Conservation (phyloP, 2,329 filamentous ascomycete species). For the Aspergillus melleus region DNA sequence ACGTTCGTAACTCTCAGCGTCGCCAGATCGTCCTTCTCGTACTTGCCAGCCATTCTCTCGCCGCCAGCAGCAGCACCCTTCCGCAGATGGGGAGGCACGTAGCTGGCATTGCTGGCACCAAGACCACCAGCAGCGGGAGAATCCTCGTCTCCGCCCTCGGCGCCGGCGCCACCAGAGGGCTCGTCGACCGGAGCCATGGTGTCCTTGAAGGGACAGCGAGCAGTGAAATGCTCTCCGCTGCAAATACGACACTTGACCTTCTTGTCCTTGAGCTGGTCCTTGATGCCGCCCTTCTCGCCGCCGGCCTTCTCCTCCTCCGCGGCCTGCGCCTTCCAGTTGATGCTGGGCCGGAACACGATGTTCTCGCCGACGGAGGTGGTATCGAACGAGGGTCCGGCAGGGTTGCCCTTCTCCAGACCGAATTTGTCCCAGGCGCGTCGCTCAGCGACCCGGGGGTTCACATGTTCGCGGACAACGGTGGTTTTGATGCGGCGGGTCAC, state of each 20-base stretch:
- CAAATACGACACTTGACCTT: slow-evolving; percentile 99
- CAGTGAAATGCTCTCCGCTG: slow-evolving; percentile 98
- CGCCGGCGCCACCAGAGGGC: slow-evolving; percentile 35
- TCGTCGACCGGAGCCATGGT: slow-evolving; percentile 79
- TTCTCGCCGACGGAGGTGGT: slow-evolving; percentile 96
- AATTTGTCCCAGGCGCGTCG: slow-evolving; percentile 94
- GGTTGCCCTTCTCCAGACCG: slow-evolving; percentile 82
- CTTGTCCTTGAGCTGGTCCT: slow-evolving; percentile 84
- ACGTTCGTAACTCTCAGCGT: slow-evolving; percentile 98
- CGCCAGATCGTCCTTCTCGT: slow-evolving; percentile 92
- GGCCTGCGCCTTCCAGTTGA: slow-evolving; percentile 92
- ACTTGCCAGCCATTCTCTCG: slow-evolving; percentile 90
- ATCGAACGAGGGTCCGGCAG: slow-evolving; percentile 76
- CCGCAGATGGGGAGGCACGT: slow-evolving; percentile 91
- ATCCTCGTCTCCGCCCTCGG: slow-evolving; percentile 45
- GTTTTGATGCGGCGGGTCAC: slow-evolving; percentile 93
- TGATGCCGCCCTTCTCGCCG: slow-evolving; percentile 61
- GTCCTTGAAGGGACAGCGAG: slow-evolving; percentile 98
- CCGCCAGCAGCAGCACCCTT: slow-evolving; percentile 61
- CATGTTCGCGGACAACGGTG: slow-evolving; percentile 84
- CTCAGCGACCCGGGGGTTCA: slow-evolving; percentile 95
- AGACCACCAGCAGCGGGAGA: slow-evolving; percentile 58
- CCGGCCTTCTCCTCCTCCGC: slow-evolving; percentile 62
- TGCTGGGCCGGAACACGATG: slow-evolving; percentile 90
- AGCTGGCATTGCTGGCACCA: slow-evolving; percentile 70